phyloP scores from a whole-genome alignment of 2,329 filamentous ascomycete species.

The Beauveria medogensis region DNA sequence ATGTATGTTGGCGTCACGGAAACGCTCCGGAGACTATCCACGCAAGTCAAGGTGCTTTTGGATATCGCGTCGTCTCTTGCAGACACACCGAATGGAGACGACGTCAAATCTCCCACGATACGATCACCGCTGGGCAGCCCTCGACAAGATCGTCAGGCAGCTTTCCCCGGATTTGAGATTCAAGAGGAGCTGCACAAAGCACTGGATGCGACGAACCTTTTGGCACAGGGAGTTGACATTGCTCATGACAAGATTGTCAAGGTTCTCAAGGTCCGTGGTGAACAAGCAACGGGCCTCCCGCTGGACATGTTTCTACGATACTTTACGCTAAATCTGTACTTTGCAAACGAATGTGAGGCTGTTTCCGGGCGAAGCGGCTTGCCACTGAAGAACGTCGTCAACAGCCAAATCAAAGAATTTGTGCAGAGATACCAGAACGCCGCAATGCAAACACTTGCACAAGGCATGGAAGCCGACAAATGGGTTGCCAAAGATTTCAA shows the following conservation, averaged over 20 bases:
- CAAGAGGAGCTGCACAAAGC: conserved; percentile 72
- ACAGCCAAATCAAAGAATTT: conserved; percentile 74
- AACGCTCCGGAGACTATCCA: conserved; percentile 73
- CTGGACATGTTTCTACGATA: conserved; percentile 69
- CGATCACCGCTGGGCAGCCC: conserved; percentile 48
- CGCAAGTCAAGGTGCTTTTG: conserved; percentile 88
- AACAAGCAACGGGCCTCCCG: conserved; percentile 61
- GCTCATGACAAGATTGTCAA: conserved; percentile 71
- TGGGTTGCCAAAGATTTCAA: conserved; percentile 74
- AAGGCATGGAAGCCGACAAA: conserved; percentile 70
- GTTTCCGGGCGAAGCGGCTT: conserved; percentile 73
- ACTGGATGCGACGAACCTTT: conserved; percentile 67
- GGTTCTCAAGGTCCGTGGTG: conserved; percentile 66
- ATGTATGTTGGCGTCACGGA: conserved; percentile 87
- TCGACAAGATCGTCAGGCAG: conserved; percentile 24
- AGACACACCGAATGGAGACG: conserved; percentile 29
- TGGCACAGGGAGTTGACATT: conserved; percentile 73
- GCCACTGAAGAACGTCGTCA: conserved; percentile 69
- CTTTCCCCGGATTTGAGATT: conserved; percentile 34
- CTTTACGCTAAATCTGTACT: conserved; percentile 73
- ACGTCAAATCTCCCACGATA: conserved; percentile 38
- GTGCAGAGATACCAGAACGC: conserved; percentile 62
- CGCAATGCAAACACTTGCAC: conserved; percentile 66
- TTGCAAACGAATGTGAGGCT: conserved; percentile 80
- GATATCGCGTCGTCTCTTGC: conserved; percentile 78